phyloP scores from a whole-genome alignment of 2,329 filamentous ascomycete genomes.

The Fusarium sp. region DNA sequence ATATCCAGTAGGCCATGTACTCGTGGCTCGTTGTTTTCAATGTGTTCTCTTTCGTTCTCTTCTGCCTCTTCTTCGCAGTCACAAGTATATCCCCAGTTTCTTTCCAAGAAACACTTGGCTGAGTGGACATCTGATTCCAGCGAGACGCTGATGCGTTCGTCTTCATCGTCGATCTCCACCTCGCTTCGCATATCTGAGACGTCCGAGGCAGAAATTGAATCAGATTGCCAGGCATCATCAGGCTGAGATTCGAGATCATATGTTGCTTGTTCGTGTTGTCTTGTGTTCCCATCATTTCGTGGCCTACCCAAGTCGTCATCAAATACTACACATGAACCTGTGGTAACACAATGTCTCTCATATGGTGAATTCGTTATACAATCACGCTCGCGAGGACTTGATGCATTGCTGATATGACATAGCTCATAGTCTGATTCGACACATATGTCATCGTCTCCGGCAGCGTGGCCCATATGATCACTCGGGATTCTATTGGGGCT shows the following conservation, averaged over 20 bases:
- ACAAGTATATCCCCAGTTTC: not conserved
- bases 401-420: not conserved
- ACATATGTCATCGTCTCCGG: not conserved
- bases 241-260: not conserved
- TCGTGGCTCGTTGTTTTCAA: not conserved
- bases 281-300: not conserved
- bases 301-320: not conserved
- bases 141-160: not conserved
- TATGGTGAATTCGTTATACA: not conserved
- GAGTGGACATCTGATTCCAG: not conserved
- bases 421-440: not conserved
- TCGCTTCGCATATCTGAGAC: not conserved
- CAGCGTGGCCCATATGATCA: not conserved
- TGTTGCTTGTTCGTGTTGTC: not conserved
- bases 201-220: not conserved
- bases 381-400: not conserved
- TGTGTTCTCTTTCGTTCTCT: not conserved
- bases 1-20: not conserved
- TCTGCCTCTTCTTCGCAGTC: not conserved
- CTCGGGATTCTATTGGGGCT: not conserved
- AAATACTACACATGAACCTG: not conserved
- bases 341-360: not conserved
- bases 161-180: not conserved
- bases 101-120: not conserved
- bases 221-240: not conserved